A percentile compares a stretch with the other conserved stretches of the same genome.
Conservation (phyloP, 257 asterid species). For the Catharanthus roseus region DNA sequence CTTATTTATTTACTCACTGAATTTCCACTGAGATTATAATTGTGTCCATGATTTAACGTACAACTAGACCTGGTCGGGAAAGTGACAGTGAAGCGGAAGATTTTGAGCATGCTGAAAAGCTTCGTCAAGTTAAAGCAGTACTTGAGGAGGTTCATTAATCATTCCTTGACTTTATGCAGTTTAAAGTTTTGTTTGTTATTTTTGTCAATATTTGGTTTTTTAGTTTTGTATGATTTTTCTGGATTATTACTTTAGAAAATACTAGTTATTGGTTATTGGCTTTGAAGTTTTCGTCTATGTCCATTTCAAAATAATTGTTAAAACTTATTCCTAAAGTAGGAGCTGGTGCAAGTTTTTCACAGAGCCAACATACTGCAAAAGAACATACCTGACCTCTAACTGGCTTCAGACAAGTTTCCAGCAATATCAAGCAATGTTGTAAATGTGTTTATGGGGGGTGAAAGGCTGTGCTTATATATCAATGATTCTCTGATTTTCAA, state of each 20-base stretch:
- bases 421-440: background rate
- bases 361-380: background rate
- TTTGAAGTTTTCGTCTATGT: background rate
- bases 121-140: constrained; percentile 99
- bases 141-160: constrained; percentile 83
- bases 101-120: constrained; percentile 95
- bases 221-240: constrained; percentile 16
- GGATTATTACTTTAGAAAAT: background rate
- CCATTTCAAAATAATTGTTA: background rate
- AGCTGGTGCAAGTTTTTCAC: background rate
- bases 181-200: background rate
- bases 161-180: background rate
- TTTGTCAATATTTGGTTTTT: constrained; percentile 4
- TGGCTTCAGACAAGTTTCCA: background rate
- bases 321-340: background rate
- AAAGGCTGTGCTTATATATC: background rate
- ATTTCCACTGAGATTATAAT: constrained; percentile 19
- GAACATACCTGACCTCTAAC: background rate
- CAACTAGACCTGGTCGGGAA: constrained; percentile 72
- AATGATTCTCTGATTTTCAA: background rate
- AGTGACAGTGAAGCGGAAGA: constrained; percentile 99
- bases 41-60: constrained; percentile 24
- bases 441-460: background rate
- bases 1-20: background rate
- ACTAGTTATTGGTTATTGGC: no score